Evolutionary conservation across 495 filamentous ascomycete genomes (phyloP).

Genomic region (Podospora pseudoanserina): DNA sequence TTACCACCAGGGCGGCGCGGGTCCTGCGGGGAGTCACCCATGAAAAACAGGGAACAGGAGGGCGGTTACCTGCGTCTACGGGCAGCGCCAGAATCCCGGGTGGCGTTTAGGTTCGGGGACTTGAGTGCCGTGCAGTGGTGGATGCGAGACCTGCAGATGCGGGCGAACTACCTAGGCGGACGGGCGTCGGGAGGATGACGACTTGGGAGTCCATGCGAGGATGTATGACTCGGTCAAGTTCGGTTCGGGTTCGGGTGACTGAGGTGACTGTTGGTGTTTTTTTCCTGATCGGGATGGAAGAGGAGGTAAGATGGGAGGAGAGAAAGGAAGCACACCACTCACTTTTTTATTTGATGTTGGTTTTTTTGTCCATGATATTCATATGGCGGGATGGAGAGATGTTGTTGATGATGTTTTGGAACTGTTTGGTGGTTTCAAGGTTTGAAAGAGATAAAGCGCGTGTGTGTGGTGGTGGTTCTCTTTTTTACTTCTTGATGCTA

Average conservation of each 20-base stretch:
- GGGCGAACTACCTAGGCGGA: not conserved
- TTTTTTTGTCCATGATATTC: not conserved
- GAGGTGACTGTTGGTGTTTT: not conserved
- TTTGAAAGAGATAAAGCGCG: not conserved
- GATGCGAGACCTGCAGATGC: not conserved
- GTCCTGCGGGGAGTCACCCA: not conserved
- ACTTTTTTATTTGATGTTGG: not conserved
- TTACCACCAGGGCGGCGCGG: slow-evolving; percentile 6
- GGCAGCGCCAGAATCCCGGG: not conserved
- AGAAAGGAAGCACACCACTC: not conserved
- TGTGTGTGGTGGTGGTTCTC: not conserved
- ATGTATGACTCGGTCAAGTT: not conserved
- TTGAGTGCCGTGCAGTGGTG: not conserved
- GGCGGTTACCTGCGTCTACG: not conserved
- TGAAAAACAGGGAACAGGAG: not conserved
- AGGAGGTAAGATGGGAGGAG: not conserved
- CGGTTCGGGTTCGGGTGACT: not conserved
- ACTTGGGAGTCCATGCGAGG: not conserved
- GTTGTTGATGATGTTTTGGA: not conserved
- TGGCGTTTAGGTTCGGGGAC: not conserved
- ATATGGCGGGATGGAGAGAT: not conserved
- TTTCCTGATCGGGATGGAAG: not conserved
- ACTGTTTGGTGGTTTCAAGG: not conserved
- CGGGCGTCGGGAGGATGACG: not conserved
- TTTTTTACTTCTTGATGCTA: not conserved